A percentile compares a stretch with the other conserved stretches of the same genome.
These are phyloP conservation scores for Daldinia eschscholtzii DNA, from an alignment of 2,329 filamentous ascomycete genomes.

Conservation along the genomic window DNA sequence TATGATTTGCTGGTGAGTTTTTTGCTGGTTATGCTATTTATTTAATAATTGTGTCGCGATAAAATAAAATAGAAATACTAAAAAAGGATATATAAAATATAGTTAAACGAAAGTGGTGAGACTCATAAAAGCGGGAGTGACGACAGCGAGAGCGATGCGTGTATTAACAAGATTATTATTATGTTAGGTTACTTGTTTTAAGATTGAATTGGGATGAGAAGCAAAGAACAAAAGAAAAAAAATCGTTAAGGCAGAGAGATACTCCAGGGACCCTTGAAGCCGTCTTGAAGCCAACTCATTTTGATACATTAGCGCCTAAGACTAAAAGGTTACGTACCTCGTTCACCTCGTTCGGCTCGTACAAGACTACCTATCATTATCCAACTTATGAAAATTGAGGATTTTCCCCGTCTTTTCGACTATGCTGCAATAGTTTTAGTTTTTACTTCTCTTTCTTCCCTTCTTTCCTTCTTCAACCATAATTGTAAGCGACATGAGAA, in stretches of 20 bases:
- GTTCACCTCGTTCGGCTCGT: conserved; percentile 12
- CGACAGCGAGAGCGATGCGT: conserved; percentile 18
- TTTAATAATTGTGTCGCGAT: conserved; percentile 4
- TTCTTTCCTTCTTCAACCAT: background rate
- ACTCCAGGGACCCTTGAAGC: conserved; percentile 36
- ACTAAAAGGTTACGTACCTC: conserved; percentile 25
- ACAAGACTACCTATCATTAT: conserved; percentile 15
- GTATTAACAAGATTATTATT: conserved; percentile 30
- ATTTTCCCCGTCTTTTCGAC: conserved; percentile 11
- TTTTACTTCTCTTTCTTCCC: background rate
- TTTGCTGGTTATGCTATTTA: conserved; percentile 14
- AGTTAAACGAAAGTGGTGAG: conserved; percentile 15
- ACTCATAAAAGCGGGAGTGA: conserved; percentile 10
- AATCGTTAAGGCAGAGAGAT: conserved; percentile 37
- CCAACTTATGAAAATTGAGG: conserved; percentile 22
- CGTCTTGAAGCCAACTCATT: conserved; percentile 42
- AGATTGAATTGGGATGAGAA: conserved; percentile 31
- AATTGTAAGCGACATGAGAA: conserved; percentile 14
- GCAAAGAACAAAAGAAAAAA: conserved; percentile 30
- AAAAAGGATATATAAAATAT: background rate
- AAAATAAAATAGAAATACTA: background rate
- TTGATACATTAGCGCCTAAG: conserved; percentile 42
- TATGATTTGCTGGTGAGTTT: conserved; percentile 20
- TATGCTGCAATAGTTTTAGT: conserved; percentile 16
- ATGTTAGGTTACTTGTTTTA: conserved; percentile 26